A percentile compares a stretch with the other conserved stretches of the same genome.
Conservation (phyloP, 768 basidiomycete species). For the Lentinula raphanica region DNA sequence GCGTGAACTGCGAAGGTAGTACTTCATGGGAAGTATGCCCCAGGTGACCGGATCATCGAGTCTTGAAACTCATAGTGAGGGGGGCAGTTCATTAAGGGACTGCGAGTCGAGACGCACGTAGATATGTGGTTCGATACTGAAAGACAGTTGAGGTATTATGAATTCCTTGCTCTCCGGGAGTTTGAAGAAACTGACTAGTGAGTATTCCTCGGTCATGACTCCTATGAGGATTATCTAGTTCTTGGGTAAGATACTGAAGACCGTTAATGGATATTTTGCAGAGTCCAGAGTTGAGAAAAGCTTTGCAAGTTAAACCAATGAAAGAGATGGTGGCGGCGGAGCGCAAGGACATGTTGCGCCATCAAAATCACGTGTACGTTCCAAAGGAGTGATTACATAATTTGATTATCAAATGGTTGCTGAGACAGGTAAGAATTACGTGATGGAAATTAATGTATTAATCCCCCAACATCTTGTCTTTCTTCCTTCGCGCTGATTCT, state of each 20-base stretch:
- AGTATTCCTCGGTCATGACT: conserved; percentile 57
- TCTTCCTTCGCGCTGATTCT: neutral
- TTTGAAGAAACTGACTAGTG: conserved; percentile 45
- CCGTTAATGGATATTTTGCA: conserved; percentile 70
- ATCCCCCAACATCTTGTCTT: neutral
- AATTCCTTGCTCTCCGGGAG: neutral
- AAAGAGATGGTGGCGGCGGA: conserved; percentile 53
- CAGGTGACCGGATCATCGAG: conserved; percentile 84
- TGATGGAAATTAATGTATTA: neutral
- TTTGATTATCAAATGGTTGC: neutral
- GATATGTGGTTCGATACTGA: conserved; percentile 92
- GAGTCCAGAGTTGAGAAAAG: conserved; percentile 63
- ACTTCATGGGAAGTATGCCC: conserved; percentile 71
- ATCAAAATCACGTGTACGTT: neutral
- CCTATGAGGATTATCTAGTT: conserved; percentile 46
- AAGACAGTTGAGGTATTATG: conserved; percentile 4
- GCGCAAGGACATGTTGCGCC: conserved; percentile 28
- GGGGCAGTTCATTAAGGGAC: neutral
- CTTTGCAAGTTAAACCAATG: conserved; percentile 75
- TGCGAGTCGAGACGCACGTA: conserved; percentile 47
- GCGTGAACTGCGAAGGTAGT: conserved; percentile 46
- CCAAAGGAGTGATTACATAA: neutral
- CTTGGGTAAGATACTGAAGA: conserved; percentile 55
- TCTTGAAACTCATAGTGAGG: conserved; percentile 29
- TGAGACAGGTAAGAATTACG: neutral